Evolutionary conservation across 2,329 filamentous ascomycete genomes (phyloP).

Genomic region (Hyphodiscus sp.): DNA sequence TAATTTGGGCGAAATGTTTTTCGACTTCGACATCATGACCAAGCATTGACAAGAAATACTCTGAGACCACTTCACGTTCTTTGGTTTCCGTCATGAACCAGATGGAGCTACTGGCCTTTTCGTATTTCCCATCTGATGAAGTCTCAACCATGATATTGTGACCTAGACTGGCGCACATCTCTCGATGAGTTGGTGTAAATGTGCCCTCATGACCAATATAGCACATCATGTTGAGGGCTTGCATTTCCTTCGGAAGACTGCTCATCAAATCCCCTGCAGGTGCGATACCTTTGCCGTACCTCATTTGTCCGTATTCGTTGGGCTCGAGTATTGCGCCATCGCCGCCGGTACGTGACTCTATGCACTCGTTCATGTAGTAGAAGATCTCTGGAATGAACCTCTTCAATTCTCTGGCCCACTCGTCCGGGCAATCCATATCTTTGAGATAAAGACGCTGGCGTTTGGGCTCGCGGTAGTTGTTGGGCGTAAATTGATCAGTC

Average conservation of each 20-base stretch:
- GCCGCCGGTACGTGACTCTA: slow-evolving; percentile 47
- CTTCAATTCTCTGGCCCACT: slow-evolving; percentile 77
- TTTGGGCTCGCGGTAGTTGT: slow-evolving; percentile 70
- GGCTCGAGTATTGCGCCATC: slow-evolving; percentile 46
- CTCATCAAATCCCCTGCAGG: slow-evolving; percentile 92
- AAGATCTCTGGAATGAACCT: slow-evolving; percentile 73
- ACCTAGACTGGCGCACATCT: slow-evolving; percentile 94
- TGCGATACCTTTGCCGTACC: slow-evolving; percentile 42
- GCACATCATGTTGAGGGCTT: slow-evolving; percentile 95
- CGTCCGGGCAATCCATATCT: slow-evolving; percentile 87
- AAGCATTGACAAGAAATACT: slow-evolving; percentile 88
- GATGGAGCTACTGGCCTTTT: slow-evolving; percentile 80
- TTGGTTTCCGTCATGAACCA: slow-evolving; percentile 99
- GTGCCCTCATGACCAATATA: slow-evolving; percentile 97
- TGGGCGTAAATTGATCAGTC: slow-evolving; percentile 71
- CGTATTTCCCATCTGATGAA: slow-evolving; percentile 64
- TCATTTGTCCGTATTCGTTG: slow-evolving; percentile 33
- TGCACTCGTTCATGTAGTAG: slow-evolving; percentile 84
- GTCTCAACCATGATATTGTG: slow-evolving; percentile 99
- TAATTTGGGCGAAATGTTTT: slow-evolving; percentile 91
- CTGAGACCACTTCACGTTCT: slow-evolving; percentile 81
- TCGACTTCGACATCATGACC: slow-evolving; percentile 97
- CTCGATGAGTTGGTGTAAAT: slow-evolving; percentile 88
- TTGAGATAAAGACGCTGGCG: slow-evolving; percentile 90
- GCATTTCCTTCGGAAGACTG: slow-evolving; percentile 77